phyloP scores from a whole-genome alignment of 2,329 filamentous ascomycete species.

The Daldinia eschscholtzii region DNA sequence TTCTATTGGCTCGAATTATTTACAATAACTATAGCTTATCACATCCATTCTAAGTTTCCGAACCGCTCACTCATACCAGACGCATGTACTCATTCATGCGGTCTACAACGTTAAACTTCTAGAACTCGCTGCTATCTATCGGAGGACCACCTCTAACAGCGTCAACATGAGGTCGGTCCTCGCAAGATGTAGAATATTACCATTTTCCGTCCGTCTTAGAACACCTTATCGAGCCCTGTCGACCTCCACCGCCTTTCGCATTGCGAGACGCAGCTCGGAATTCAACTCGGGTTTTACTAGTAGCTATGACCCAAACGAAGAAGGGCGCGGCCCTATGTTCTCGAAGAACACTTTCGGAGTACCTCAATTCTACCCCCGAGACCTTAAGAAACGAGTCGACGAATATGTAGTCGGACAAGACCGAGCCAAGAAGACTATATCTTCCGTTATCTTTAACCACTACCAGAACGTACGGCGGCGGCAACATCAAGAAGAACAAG shows the following conservation, averaged over 20 bases:
- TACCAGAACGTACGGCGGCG: slow-evolving; percentile 88
- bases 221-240: slow-evolving; percentile 48
- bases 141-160: slow-evolving; percentile 23
- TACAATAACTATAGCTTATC: slow-evolving; percentile 5
- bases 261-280: slow-evolving; percentile 60
- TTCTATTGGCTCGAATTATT: slow-evolving; percentile 9
- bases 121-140: slow-evolving; percentile 19
- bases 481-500: slow-evolving; percentile 79
- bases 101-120: slow-evolving; percentile 25
- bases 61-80: background rate
- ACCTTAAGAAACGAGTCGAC: slow-evolving; percentile 90
- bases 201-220: slow-evolving; percentile 35
- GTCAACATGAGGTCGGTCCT: slow-evolving; percentile 46
- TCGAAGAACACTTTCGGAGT: slow-evolving; percentile 69
- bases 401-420: slow-evolving; percentile 98
- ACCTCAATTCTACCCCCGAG: slow-evolving; percentile 72
- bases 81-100: slow-evolving; percentile 21
- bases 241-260: slow-evolving; percentile 47
- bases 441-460: slow-evolving; percentile 95
- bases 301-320: slow-evolving; percentile 68
- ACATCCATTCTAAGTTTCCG: slow-evolving; percentile 5
- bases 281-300: slow-evolving; percentile 71
- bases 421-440: slow-evolving; percentile 92
- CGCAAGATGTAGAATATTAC: slow-evolving; percentile 41
- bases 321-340: slow-evolving; percentile 72